Conservation (phyloP, 441 rosid genomes). For the Dalechampia spathulata region DNA sequence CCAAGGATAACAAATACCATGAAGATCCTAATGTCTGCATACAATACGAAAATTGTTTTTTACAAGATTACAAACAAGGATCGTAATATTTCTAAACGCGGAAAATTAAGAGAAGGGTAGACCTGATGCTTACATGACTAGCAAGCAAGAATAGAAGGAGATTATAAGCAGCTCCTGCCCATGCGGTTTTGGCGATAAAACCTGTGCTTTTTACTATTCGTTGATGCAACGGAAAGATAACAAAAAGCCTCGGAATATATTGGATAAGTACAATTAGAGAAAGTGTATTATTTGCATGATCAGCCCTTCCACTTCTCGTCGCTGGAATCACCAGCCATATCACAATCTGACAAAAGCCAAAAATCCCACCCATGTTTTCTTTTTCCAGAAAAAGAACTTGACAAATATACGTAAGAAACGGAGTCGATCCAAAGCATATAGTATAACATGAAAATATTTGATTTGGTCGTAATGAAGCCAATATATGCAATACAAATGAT, state of each 20-base stretch:
- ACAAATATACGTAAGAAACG: too few relatives aligned
- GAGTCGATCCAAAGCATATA: too few relatives aligned
- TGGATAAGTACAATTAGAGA: slow-evolving; percentile 72
- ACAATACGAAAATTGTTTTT: neutral
- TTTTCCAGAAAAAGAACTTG: too few relatives aligned
- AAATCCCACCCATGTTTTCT: neutral
- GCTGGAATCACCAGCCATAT: slow-evolving; percentile 78
- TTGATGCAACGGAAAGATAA: slow-evolving; percentile 64
- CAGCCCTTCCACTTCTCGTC: slow-evolving; percentile 33
- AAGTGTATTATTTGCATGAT: slow-evolving; percentile 53
- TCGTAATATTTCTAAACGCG: too few relatives aligned
- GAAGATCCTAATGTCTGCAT: slow-evolving; percentile 69
- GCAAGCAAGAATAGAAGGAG: slow-evolving; percentile 67
- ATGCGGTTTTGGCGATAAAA: slow-evolving; percentile 74
- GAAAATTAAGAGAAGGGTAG: neutral
- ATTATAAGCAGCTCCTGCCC: slow-evolving; percentile 95
- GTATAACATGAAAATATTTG: too few relatives aligned
- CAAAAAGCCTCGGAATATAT: slow-evolving; percentile 61
- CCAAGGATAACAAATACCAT: slow-evolving; percentile 68
- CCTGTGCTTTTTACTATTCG: slow-evolving; percentile 74
- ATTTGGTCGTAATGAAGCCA: too few relatives aligned
- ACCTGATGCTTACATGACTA: slow-evolving; percentile 57
- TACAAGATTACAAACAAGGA: too few relatives aligned
- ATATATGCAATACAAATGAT: too few relatives aligned
- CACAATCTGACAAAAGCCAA: slow-evolving; percentile 39